phyloP scores from a whole-genome alignment of 257 asterid genomes.

The Scutellaria galericulata region DNA sequence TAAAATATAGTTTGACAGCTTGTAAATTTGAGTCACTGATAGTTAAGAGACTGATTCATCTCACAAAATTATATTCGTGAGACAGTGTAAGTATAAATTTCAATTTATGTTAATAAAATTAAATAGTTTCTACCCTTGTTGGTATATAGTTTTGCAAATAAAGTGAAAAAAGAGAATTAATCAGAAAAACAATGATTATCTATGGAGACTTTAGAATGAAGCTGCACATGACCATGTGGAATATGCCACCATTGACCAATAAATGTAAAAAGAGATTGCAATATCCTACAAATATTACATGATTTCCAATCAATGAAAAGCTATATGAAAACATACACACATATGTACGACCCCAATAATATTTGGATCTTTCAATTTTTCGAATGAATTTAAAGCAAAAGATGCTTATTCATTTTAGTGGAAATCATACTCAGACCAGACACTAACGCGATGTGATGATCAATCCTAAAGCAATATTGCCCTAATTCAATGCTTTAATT shows the following conservation, averaged over 20 bases:
- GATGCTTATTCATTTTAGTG: constrained; percentile 48
- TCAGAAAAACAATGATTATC: constrained; percentile 39
- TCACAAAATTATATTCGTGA: too few species aligned
- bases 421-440: constrained; percentile 48
- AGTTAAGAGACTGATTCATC: too few species aligned
- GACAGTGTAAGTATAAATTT: too few species aligned
- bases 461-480: constrained; percentile 36
- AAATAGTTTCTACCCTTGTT: constrained; percentile 8
- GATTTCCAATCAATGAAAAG: constrained; percentile 40
- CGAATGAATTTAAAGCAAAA: constrained; percentile 35
- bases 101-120: not conserved
- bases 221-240: constrained; percentile 37
- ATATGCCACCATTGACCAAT: constrained; percentile 54
- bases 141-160: constrained; percentile 22
- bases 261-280: constrained; percentile 37
- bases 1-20: too few species aligned
- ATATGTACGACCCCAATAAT: constrained; percentile 18
- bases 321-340: not conserved
- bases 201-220: constrained; percentile 39
- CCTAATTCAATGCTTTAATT: constrained; percentile 27
- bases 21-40: too few species aligned
- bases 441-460: constrained; percentile 40
- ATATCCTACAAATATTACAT: constrained; percentile 37
- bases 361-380: constrained; percentile 22
- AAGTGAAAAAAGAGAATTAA: constrained; percentile 33